These are phyloP conservation scores for Kurtzmaniella cleridarum DNA, from an alignment of 805 yeast genomes.

Conservation along the genomic window DNA sequence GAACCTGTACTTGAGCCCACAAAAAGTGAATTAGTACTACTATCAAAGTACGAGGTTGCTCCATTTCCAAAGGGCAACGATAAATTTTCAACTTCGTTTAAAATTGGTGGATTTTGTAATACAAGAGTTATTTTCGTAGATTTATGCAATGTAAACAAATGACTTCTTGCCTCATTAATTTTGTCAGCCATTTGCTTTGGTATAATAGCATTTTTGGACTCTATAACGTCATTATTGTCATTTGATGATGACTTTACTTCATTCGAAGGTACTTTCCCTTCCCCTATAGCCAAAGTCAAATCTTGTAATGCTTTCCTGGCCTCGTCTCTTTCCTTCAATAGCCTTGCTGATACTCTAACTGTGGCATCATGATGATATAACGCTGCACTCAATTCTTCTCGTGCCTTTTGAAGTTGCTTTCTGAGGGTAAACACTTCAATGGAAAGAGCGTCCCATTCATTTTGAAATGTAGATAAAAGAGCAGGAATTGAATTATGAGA, in stretches of 20 bases:
- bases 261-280: conserved; percentile 8
- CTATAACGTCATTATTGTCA: neutral
- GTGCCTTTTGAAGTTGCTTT: conserved; percentile 60
- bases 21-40: conserved; percentile 1
- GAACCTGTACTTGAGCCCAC: conserved; percentile 13
- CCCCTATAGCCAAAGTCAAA: conserved; percentile 38
- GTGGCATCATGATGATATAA: conserved; percentile 89
- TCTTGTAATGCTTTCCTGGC: conserved; percentile 60
- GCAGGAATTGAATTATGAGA: conserved; percentile 70
- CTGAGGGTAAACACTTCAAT: conserved; percentile 74
- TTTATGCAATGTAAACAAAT: conserved; percentile 32
- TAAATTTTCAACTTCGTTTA: conserved; percentile 6
- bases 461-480: conserved; percentile 67
- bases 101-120: conserved; percentile 10
- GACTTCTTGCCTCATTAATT: conserved; percentile 24
- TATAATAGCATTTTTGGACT: conserved; percentile 1
- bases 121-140: conserved; percentile 21
- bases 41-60: conserved; percentile 3
- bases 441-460: conserved; percentile 86
- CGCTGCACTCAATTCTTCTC: conserved; percentile 71
- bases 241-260: neutral
- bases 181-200: conserved; percentile 15
- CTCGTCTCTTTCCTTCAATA: conserved; percentile 71
- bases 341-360: conserved; percentile 71
- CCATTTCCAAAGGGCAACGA: conserved; percentile 10